Percentiles rank a stretch among this genome's conserved stretches.
Conservation (phyloP, 805 yeast species). For the Wickerhamomyces hampshirensis region DNA sequence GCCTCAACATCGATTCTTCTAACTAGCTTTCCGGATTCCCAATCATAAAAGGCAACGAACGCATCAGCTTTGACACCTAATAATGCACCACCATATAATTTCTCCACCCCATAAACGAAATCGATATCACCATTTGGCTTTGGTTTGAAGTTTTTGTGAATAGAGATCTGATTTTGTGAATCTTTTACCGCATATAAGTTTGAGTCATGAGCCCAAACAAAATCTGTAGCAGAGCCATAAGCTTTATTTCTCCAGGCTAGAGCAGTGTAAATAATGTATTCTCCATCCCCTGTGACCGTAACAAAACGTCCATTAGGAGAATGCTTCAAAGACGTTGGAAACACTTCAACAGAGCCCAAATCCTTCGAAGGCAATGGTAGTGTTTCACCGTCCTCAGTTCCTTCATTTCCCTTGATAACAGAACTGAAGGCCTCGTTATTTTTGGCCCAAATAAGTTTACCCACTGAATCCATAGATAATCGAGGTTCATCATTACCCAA, state of each 20-base stretch:
- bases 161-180: conserved; percentile 55
- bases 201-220: conserved; percentile 93
- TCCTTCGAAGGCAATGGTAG: conserved; percentile 80
- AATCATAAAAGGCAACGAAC: conserved; percentile 83
- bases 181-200: conserved; percentile 82
- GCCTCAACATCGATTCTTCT: conserved; percentile 89
- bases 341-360: conserved; percentile 89
- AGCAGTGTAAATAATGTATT: conserved; percentile 91
- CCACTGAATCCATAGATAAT: conserved; percentile 87
- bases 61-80: conserved; percentile 82
- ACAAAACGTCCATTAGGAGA: conserved; percentile 98
- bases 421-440: conserved; percentile 81
- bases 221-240: conserved; percentile 85
- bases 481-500: conserved; percentile 94
- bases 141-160: conserved; percentile 83
- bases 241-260: conserved; percentile 97
- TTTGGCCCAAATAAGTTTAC: conserved; percentile 87
- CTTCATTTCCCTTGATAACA: conserved; percentile 66
- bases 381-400: conserved; percentile 74
- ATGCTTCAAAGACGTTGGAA: conserved; percentile 81
- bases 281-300: conserved; percentile 97
- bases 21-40: conserved; percentile 84
- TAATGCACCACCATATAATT: conserved; percentile 83
- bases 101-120: conserved; percentile 68
- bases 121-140: conserved; percentile 58